Evolutionary conservation across 495 filamentous ascomycete genomes (phyloP).

Genomic region (Aspergillus olivimuriae): DNA sequence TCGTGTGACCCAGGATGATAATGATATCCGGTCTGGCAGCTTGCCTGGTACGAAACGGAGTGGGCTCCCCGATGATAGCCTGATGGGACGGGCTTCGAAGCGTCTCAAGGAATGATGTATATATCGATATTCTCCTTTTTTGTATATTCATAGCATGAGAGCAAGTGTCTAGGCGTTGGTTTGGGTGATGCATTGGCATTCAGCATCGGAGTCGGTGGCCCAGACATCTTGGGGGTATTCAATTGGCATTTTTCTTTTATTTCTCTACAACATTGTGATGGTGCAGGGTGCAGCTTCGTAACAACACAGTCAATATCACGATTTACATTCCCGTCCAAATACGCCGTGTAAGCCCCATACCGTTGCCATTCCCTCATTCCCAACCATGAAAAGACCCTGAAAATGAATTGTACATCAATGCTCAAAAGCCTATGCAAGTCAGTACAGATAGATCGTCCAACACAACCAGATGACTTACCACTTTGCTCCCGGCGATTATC

Average conservation of each 20-base stretch:
- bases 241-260: too few species aligned
- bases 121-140: neutral
- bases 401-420: neutral
- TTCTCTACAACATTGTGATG: too few species aligned
- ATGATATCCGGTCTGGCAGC: conserved; percentile 83
- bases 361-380: neutral
- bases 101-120: conserved; percentile 35
- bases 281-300: too few species aligned
- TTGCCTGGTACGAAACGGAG: conserved; percentile 88
- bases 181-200: neutral
- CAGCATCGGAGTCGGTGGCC: neutral
- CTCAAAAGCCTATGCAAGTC: conserved; percentile 16
- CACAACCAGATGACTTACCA: conserved; percentile 19
- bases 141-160: neutral
- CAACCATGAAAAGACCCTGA: neutral
- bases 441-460: neutral
- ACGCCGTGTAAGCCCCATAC: neutral
- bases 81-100: conserved; percentile 45
- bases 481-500: conserved; percentile 29
- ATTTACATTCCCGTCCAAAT: neutral
- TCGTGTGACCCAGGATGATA: conserved; percentile 86
- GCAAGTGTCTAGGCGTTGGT: neutral
- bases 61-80: conserved; percentile 75
- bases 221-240: too few species aligned
- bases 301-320: too few species aligned